Evolutionary conservation across 345 rosid genomes (phyloP).

Genomic region (Streptanthus diversifolius): DNA sequence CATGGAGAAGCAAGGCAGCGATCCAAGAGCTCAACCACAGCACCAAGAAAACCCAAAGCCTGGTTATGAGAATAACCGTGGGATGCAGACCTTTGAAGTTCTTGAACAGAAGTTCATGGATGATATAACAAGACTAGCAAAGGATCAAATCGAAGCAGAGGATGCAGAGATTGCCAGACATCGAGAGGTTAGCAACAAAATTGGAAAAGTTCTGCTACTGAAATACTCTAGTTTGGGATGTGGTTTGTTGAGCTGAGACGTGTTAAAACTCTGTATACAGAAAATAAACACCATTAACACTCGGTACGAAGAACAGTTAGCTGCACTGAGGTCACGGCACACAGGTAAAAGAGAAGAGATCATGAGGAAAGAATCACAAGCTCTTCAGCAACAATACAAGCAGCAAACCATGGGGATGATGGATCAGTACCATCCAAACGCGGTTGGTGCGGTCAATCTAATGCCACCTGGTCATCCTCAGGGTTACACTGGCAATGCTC

Average conservation of each 20-base stretch:
- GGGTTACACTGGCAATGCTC: conserved; percentile 39
- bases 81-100: conserved; percentile 53
- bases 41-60: conserved; percentile 51
- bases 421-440: conserved; percentile 44
- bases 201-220: not conserved
- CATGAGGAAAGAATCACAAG: conserved; percentile 60
- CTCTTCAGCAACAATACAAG: conserved; percentile 60
- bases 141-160: conserved; percentile 72
- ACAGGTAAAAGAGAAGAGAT: conserved; percentile 68
- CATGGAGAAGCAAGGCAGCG: conserved; percentile 51
- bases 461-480: conserved; percentile 44
- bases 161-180: conserved; percentile 82
- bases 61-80: conserved; percentile 49
- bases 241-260: not conserved
- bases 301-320: conserved; percentile 64
- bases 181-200: conserved; percentile 56
- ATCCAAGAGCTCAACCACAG: conserved; percentile 50
- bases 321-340: conserved; percentile 57
- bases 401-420: conserved; percentile 44
- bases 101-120: conserved; percentile 69
- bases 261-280: conserved; percentile 37
- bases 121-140: conserved; percentile 61
- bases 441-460: conserved; percentile 34
- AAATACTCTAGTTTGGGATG: not conserved
- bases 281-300: conserved; percentile 63